Conservation (phyloP, 495 filamentous ascomycete species). For the Alectoria sarmentosa region DNA sequence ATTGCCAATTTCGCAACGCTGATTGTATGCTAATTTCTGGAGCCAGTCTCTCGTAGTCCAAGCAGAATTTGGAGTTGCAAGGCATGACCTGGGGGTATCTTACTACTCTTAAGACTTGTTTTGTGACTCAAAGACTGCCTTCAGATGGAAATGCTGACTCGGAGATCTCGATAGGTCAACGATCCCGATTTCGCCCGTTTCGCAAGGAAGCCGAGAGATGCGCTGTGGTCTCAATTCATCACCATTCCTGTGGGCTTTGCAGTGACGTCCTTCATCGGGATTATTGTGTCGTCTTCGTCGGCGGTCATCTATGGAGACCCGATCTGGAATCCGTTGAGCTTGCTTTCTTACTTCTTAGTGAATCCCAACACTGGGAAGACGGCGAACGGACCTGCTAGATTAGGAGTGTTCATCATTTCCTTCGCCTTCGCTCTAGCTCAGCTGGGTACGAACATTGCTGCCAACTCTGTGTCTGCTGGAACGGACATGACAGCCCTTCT, state of each 20-base stretch:
- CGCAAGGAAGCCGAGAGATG: slow-evolving; percentile 70
- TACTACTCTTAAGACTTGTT: neutral
- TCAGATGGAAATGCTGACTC: neutral
- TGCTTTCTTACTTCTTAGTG: slow-evolving; percentile 64
- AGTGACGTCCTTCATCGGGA: slow-evolving; percentile 86
- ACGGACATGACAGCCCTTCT: slow-evolving; percentile 90
- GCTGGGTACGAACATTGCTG: slow-evolving; percentile 88
- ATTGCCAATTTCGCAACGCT: slow-evolving; percentile 93
- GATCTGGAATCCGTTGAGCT: slow-evolving; percentile 81
- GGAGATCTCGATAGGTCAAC: slow-evolving; percentile 39
- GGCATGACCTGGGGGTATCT: neutral
- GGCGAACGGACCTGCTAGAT: slow-evolving; percentile 67
- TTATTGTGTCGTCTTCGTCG: slow-evolving; percentile 85
- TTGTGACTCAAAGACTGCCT: neutral
- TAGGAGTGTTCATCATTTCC: slow-evolving; percentile 84
- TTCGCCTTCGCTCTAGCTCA: slow-evolving; percentile 80
- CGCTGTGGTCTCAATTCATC: slow-evolving; percentile 82
- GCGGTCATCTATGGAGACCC: slow-evolving; percentile 65
- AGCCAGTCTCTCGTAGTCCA: neutral
- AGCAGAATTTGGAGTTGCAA: neutral
- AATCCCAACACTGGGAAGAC: slow-evolving; percentile 35
- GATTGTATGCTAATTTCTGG: slow-evolving; percentile 43
- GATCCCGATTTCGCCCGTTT: slow-evolving; percentile 91
- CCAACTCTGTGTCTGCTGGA: slow-evolving; percentile 83
- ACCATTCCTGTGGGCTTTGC: slow-evolving; percentile 85